A percentile compares a stretch with the other conserved stretches of the same genome.
phyloP scores from a whole-genome alignment of 345 rosid species.

The Eucalyptus sp. region DNA sequence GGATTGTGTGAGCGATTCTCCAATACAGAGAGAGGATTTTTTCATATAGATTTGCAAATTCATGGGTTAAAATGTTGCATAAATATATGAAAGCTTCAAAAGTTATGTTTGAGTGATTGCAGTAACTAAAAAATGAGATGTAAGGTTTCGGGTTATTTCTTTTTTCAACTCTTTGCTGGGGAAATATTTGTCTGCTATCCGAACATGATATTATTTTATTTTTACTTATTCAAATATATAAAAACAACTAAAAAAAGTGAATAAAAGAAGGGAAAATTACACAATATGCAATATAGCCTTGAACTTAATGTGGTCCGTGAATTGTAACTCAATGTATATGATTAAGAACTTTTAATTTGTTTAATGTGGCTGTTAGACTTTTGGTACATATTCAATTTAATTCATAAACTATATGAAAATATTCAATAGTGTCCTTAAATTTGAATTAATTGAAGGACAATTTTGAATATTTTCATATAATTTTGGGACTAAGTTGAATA shows the following conservation, averaged over 20 bases:
- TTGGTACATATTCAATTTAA: too few relatives aligned
- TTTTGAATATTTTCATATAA: background rate
- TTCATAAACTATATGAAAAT: background rate
- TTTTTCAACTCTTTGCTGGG: background rate
- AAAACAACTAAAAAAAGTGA: background rate
- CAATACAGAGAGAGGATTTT: background rate
- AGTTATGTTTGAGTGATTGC: background rate
- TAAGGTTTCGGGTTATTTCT: background rate
- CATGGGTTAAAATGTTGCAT: background rate
- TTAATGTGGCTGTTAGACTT: background rate
- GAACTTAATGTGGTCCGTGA: too few relatives aligned
- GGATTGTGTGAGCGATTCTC: background rate
- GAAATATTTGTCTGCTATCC: background rate
- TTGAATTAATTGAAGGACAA: too few relatives aligned
- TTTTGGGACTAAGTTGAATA: background rate
- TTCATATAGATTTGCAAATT: background rate
- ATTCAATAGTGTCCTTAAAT: background rate
- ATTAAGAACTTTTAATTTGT: too few relatives aligned
- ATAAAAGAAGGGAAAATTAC: background rate
- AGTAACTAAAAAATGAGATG: background rate
- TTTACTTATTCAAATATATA: background rate
- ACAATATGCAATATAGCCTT: too few relatives aligned
- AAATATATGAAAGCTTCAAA: background rate
- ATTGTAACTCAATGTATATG: background rate
- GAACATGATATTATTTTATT: background rate